phyloP scores from a whole-genome alignment of 2,329 filamentous ascomycete genomes.

The Ceratocystis eucalypticola region DNA sequence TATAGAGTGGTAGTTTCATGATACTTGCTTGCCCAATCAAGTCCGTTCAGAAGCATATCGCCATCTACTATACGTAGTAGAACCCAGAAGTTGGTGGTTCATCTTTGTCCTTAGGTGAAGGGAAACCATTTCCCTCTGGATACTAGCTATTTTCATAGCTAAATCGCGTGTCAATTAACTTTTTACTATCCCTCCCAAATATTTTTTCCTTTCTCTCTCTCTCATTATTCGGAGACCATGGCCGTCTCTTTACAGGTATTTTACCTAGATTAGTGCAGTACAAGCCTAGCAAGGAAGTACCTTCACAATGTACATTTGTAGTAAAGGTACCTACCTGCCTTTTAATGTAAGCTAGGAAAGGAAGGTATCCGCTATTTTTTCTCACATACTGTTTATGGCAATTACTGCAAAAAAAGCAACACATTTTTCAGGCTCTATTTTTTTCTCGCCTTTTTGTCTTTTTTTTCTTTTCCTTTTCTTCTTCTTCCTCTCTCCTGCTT shows the following conservation, averaged over 20 bases:
- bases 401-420: not conserved
- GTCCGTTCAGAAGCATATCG: too few species aligned
- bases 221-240: not conserved
- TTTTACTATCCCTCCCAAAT: too few species aligned
- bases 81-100: too few species aligned
- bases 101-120: too few species aligned
- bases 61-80: too few species aligned
- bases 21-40: too few species aligned
- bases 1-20: too few species aligned
- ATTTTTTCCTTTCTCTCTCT: not conserved
- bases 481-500: slow-evolving; percentile 13
- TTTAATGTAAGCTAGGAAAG: not conserved
- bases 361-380: slow-evolving; percentile 6
- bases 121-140: too few species aligned
- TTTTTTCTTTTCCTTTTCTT: not conserved
- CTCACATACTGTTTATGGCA: not conserved
- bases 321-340: not conserved
- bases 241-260: not conserved
- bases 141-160: too few species aligned
- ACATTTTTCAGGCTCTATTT: not conserved
- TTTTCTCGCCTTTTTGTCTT: not conserved
- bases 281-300: not conserved
- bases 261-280: not conserved
- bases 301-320: not conserved
- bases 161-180: too few species aligned